phyloP scores from a whole-genome alignment of 208 protist genomes.

The Leishmania arabica region DNA sequence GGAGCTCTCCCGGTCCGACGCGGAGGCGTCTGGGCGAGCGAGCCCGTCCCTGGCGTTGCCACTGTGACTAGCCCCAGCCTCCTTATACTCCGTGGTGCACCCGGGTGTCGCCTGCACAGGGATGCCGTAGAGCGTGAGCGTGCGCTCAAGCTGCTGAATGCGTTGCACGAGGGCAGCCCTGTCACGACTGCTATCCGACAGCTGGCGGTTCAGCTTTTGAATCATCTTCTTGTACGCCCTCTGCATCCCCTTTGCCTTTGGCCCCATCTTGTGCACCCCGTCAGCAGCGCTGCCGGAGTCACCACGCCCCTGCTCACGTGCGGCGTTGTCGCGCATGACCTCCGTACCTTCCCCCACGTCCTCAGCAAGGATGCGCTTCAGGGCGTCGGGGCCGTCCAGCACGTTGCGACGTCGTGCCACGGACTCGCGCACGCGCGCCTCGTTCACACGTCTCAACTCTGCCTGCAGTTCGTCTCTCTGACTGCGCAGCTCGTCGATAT shows the following conservation, averaged over 20 bases:
- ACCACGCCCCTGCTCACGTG: not conserved
- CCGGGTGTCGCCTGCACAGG: not conserved
- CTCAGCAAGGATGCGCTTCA: slow-evolving; percentile 33
- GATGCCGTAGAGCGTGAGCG: slow-evolving; percentile 31
- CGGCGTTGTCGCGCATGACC: not conserved
- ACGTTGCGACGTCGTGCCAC: slow-evolving; percentile 17
- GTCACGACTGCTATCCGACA: slow-evolving; percentile 52
- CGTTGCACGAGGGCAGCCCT: slow-evolving; percentile 37
- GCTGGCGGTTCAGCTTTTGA: slow-evolving; percentile 60
- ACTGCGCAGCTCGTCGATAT: slow-evolving; percentile 67
- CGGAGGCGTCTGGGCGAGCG: not conserved
- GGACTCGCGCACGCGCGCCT: slow-evolving; percentile 24
- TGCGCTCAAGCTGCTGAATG: slow-evolving; percentile 39
- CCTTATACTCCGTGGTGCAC: not conserved
- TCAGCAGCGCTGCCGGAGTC: slow-evolving; percentile 5
- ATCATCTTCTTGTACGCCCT: slow-evolving; percentile 60
- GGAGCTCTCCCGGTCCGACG: slow-evolving; percentile 11
- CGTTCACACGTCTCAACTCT: slow-evolving; percentile 51
- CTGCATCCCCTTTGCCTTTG: slow-evolving; percentile 31
- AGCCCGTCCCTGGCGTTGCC: not conserved
- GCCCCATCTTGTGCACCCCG: slow-evolving; percentile 14
- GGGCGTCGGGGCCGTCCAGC: slow-evolving; percentile 22
- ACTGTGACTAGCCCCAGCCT: not conserved
- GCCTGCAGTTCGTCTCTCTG: slow-evolving; percentile 49
- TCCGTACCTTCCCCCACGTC: not conserved